Evolutionary conservation across 2,329 filamentous ascomycete species (phyloP), one percentile per base, ranked within the genome.

Genomic region (Sporothrix brasiliensis): DNA sequence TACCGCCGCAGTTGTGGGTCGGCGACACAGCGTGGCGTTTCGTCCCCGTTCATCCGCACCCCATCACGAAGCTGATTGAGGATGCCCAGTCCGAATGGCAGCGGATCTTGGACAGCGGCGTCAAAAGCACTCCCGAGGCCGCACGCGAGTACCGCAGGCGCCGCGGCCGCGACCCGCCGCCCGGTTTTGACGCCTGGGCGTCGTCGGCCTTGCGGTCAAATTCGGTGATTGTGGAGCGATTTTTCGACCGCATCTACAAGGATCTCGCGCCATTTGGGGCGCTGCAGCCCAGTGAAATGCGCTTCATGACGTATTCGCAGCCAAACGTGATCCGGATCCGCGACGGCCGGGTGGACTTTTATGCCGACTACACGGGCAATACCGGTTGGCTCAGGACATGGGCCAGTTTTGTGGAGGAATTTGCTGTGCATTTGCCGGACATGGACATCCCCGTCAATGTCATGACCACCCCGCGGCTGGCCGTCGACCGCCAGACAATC

Each of bases 371-470:
- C 39, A 76, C 78, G 47, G 76, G 75, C 24, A 79, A 78, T 39
- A 82, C 83, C 49, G 78, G 79, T 2, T 84, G 83, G 81, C 74
- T 85, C 63, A 76, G 83, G 75, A 77, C 80, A 30, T 86, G 84
- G 84, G 80, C 81, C 1, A 75, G 77, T 5, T 78, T 88, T 16
- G 81, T 89, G 30, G 74, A 76, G 6, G 83, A 84, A 70, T 85
- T 88, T 50, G 82, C 85, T 41, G 75, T 81, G 24, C 79, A 84
- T 69, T 77, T 91, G 30, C 88, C 88, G 7, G 88, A 91, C 73
- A 84, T 91, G 76, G 88, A 90, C 76, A 88, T 90, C 80, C 84
- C 87, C 14, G 85, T 90, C 79, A 90, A 91, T 75, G 81, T 83
- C 67, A 83, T 88, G 79, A 88, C 90, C 76, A 87, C 90, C 75